Evolutionary conservation across 2,329 filamentous ascomycete genomes (phyloP).

Genomic region (Xylaria sp.): DNA sequence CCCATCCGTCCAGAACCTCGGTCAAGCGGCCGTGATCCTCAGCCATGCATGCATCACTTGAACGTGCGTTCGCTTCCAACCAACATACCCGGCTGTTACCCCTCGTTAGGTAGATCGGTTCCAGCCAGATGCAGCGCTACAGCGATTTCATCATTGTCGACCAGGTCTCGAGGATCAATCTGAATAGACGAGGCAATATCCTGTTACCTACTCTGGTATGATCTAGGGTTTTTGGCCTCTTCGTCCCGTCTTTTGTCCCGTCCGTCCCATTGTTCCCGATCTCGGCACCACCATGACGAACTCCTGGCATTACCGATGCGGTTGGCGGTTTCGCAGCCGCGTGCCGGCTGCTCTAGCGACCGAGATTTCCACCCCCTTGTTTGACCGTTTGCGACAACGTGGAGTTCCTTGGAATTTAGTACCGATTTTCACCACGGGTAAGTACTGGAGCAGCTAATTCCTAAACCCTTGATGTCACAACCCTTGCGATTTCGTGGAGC

Average conservation of each 20-base stretch:
- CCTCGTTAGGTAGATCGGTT: slow-evolving; percentile 22
- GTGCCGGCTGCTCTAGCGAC: slow-evolving; percentile 8
- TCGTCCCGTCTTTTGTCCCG: slow-evolving; percentile 6
- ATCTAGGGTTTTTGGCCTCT: slow-evolving; percentile 5
- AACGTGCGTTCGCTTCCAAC: slow-evolving; percentile 27
- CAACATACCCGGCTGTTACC: slow-evolving; percentile 24
- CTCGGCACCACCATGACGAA: neutral
- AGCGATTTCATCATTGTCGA: slow-evolving; percentile 11
- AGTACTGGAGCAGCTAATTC: neutral
- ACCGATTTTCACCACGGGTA: neutral
- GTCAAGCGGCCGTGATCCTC: slow-evolving; percentile 25
- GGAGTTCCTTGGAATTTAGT: neutral
- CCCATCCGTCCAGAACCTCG: slow-evolving; percentile 16
- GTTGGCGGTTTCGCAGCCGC: slow-evolving; percentile 5
- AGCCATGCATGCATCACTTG: slow-evolving; percentile 25
- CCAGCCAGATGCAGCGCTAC: slow-evolving; percentile 12
- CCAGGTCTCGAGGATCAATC: slow-evolving; percentile 23
- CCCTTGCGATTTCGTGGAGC: too few relatives aligned
- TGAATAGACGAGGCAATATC: slow-evolving; percentile 1
- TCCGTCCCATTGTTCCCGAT: slow-evolving; percentile 12
- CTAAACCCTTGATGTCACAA: too few relatives aligned
- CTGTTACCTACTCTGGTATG: neutral
- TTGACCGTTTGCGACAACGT: slow-evolving; percentile 3
- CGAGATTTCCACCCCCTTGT: slow-evolving; percentile 9
- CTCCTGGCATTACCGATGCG: neutral